These are phyloP conservation scores for Ophiorrhiza pumila DNA, from an alignment of 257 asterid species.

Conservation along the genomic window DNA sequence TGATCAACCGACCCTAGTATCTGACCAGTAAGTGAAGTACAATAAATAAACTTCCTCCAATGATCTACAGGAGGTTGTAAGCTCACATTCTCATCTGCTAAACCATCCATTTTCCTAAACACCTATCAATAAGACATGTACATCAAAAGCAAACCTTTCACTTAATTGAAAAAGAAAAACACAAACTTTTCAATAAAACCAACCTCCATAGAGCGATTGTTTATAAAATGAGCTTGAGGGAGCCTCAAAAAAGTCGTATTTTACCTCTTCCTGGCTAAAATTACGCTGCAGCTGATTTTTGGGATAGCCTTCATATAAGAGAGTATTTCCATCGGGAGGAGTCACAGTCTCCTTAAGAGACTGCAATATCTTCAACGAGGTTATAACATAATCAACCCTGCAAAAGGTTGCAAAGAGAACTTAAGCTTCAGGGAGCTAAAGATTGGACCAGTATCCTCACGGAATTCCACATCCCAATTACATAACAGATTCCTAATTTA, in stretches of 20 bases:
- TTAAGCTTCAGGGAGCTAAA: conserved; percentile 8
- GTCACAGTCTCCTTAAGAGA: conserved; percentile 87
- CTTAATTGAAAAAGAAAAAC: neutral
- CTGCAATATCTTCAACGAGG: conserved; percentile 89
- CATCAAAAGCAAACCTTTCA: conserved; percentile 33
- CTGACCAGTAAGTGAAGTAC: conserved; percentile 82
- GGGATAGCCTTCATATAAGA: conserved; percentile 65
- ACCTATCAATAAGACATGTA: conserved; percentile 50
- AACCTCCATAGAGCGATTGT: conserved; percentile 97
- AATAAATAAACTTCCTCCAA: conserved; percentile 93
- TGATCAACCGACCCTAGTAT: conserved; percentile 87
- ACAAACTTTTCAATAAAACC: conserved; percentile 7
- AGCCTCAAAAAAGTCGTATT: conserved; percentile 57
- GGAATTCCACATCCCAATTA: neutral
- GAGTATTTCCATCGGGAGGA: conserved; percentile 93
- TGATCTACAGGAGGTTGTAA: conserved; percentile 84
- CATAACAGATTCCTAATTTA: conserved; percentile 23
- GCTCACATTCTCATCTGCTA: conserved; percentile 73
- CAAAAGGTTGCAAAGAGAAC: neutral
- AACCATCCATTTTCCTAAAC: conserved; percentile 72
- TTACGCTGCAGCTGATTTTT: conserved; percentile 61
- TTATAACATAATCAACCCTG: conserved; percentile 87
- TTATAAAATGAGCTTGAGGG: conserved; percentile 96
- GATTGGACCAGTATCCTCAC: neutral
- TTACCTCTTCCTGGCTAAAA: conserved; percentile 73